Conservation (phyloP, 345 rosid genomes). For the Lepidium africanum region DNA sequence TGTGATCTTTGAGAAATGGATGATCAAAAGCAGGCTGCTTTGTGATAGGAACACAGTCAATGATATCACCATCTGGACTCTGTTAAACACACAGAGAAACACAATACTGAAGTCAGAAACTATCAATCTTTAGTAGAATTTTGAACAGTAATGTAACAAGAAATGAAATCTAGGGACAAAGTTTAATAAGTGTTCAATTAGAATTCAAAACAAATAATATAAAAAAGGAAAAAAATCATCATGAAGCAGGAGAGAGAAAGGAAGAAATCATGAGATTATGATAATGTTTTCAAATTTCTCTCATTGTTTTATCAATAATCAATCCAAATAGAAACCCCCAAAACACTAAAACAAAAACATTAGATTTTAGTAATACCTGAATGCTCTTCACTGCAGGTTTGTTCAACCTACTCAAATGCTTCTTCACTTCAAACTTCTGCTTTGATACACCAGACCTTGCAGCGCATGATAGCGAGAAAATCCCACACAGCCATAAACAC, state of each 20-base stretch:
- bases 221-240: constrained; percentile 10
- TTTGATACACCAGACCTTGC: constrained; percentile 56
- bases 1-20: constrained; percentile 90
- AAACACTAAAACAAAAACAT: neutral
- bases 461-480: constrained; percentile 42
- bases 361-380: constrained; percentile 35
- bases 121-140: neutral
- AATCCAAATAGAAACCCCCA: constrained; percentile 16
- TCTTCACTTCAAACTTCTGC: constrained; percentile 70
- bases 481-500: constrained; percentile 36
- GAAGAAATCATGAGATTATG: constrained; percentile 11
- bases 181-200: constrained; percentile 6
- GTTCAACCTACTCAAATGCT: constrained; percentile 84
- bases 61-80: constrained; percentile 76
- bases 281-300: constrained; percentile 4
- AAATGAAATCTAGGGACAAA: neutral
- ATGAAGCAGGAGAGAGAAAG: constrained; percentile 20
- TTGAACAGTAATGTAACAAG: neutral
- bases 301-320: neutral
- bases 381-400: constrained; percentile 78
- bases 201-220: neutral
- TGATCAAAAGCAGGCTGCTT: constrained; percentile 97
- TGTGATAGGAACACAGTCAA: constrained; percentile 80
- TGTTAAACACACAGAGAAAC: constrained; percentile 20
- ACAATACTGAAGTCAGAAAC: neutral